These are phyloP conservation scores for Sporothrix globosa DNA, from an alignment of 2,329 filamentous ascomycete species.

Conservation along the genomic window DNA sequence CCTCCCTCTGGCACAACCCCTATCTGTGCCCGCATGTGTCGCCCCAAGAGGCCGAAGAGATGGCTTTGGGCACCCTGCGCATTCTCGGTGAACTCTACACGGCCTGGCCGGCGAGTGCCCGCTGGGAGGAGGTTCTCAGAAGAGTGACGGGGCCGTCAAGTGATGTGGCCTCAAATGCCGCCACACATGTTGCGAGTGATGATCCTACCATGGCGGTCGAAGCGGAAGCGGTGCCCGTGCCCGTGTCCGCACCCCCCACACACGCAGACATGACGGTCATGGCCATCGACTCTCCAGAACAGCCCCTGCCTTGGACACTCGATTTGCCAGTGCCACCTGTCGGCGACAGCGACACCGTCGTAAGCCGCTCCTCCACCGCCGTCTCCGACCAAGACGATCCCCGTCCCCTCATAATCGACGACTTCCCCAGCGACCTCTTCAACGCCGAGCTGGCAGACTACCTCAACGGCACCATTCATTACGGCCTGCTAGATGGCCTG, in stretches of 20 bases:
- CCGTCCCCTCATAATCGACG: conserved; percentile 29
- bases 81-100: conserved; percentile 37
- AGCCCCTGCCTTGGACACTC: background rate
- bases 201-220: background rate
- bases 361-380: background rate
- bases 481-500: conserved; percentile 32
- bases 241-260: no score
- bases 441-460: conserved; percentile 37
- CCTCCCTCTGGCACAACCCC: conserved; percentile 34
- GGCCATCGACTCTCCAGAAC: background rate
- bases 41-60: conserved; percentile 32
- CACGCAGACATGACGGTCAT: background rate
- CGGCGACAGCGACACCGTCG: background rate
- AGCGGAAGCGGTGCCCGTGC: no score
- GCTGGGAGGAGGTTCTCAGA: conserved; percentile 38
- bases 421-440: conserved; percentile 37
- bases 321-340: no score
- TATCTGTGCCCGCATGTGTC: conserved; percentile 33
- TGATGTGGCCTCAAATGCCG: no score
- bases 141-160: conserved; percentile 32
- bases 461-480: conserved; percentile 36
- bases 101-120: conserved; percentile 37
- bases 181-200: no score
- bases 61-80: conserved; percentile 35
- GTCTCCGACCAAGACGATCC: conserved; percentile 12